Evolutionary conservation across 306 rosid genomes (phyloP).

Genomic region (Delonix regia): DNA sequence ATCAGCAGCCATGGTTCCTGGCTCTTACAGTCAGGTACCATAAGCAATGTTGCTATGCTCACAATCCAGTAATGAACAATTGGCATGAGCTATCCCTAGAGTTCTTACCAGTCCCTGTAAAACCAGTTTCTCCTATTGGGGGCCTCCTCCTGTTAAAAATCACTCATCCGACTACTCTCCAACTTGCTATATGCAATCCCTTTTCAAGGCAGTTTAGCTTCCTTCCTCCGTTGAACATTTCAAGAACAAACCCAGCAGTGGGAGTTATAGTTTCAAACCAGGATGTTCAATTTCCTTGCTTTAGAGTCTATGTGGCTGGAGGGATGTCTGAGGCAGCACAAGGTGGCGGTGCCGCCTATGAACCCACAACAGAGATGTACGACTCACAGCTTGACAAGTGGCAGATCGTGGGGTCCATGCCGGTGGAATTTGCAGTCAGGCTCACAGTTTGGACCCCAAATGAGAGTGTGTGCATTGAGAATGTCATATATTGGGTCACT

Average conservation of each 20-base stretch:
- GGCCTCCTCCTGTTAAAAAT: slow-evolving; percentile 57
- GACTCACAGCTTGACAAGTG: slow-evolving; percentile 54
- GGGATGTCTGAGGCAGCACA: slow-evolving; percentile 58
- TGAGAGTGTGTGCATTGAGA: slow-evolving; percentile 52
- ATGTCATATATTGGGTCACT: slow-evolving; percentile 75
- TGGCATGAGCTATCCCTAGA: slow-evolving; percentile 66
- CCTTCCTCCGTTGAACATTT: slow-evolving; percentile 50
- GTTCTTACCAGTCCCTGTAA: slow-evolving; percentile 47
- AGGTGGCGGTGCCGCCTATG: slow-evolving; percentile 49
- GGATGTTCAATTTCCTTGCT: slow-evolving; percentile 38
- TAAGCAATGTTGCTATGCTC: slow-evolving; percentile 47
- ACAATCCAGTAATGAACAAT: slow-evolving; percentile 47
- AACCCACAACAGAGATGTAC: slow-evolving; percentile 62
- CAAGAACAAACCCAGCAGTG: slow-evolving; percentile 74
- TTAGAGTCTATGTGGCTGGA: slow-evolving; percentile 63
- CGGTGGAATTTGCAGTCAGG: slow-evolving; percentile 71
- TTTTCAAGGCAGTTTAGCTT: slow-evolving; percentile 57
- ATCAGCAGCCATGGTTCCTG: slow-evolving; percentile 62
- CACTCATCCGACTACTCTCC: slow-evolving; percentile 43
- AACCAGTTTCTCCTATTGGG: slow-evolving; percentile 49
- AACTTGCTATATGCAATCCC: slow-evolving; percentile 63
- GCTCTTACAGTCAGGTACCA: slow-evolving; percentile 57
- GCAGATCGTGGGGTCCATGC: slow-evolving; percentile 53
- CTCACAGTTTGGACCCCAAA: slow-evolving; percentile 84
- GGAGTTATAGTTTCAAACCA: slow-evolving; percentile 47